Base-by-base conservation (phyloP, 148 eudicot species). In the Fagopyrum tataricum region DNA sequence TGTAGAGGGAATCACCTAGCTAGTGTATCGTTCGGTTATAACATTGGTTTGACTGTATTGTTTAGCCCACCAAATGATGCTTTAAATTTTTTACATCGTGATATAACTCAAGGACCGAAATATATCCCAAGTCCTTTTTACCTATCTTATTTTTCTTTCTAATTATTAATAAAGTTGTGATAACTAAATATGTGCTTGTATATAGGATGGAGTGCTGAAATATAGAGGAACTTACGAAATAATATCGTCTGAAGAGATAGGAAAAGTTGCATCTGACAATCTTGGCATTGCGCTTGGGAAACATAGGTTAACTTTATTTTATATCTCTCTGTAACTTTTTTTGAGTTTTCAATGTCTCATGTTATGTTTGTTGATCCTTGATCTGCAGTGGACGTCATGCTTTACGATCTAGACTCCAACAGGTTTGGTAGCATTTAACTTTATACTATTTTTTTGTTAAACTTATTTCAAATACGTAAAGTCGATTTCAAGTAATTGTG, bases 211-310 rank as follows among this genome's bases (percentile, higher is more conserved):
- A 11, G 67, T 62, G 15, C 7, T 62, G n/a, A 62, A 62, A 6
- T n/a, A 62, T 31, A 62, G 67, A 62, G 42, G 67, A 13, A 62
- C 67, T 11, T 62, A 62, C n/a, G 67, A 62, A 5, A 62, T 62
- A 26, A 4, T 62, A 11, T 62, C 67, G 4, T 42, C 67, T 9
- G 18, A 62, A 31, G 67, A 62, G 4, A 31, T 62, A 1, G 67
- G 67, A 3, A 62, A 3, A 26, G 12, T 11, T 11, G 13, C 42
- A 14, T 13, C 67, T 0, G 5, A 62, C 17, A n/a, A 62, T 26
- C 42, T 62, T 31, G 67, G 67, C n/a, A 26, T 62, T 62, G 41
- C 11, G 0, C 67, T 62, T 62, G 67, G 67, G 12, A 62, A 62
- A 31, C 14, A 62, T n/a, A 62, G 67, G 67, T 62, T 26, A 26